These are phyloP conservation scores for Westerdykella aurantiaca DNA, from an alignment of 2,329 filamentous ascomycete species.

Conservation along the genomic window DNA sequence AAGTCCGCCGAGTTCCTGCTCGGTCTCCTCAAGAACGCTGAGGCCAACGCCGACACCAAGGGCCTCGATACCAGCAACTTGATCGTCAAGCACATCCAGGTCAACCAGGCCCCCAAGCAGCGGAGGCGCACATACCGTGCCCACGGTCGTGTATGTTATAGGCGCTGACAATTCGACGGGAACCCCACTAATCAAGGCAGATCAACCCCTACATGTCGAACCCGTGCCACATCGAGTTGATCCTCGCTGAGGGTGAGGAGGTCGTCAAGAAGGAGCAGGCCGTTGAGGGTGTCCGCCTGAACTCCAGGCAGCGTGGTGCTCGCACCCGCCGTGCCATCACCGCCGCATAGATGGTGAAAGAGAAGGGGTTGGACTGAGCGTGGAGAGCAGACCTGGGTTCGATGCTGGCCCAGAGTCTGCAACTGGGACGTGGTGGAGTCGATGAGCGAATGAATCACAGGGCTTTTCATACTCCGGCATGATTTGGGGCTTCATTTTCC, in stretches of 20 bases:
- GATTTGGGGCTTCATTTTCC: constrained; percentile 35
- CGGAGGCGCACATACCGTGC: constrained; percentile 99
- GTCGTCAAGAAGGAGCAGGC: constrained; percentile 82
- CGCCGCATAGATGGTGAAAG: constrained; percentile 40
- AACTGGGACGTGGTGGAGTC: constrained; percentile 36
- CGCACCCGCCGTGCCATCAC: constrained; percentile 58
- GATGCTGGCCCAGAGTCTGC: constrained; percentile 23
- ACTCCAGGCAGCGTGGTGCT: constrained; percentile 83
- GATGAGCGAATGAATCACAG: constrained; percentile 38
- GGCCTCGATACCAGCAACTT: constrained; percentile 81
- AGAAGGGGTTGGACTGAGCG: constrained; percentile 14
- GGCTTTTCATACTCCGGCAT: constrained; percentile 31
- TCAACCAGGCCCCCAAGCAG: constrained; percentile 99
- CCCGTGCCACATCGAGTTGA: constrained; percentile 99
- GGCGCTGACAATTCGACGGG: constrained; percentile 1
- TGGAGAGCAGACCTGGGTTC: constrained; percentile 9
- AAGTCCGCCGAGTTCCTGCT: constrained; percentile 99
- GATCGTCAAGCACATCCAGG: constrained; percentile 99
- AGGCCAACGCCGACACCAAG: constrained; percentile 43
- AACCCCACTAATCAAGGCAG: constrained; percentile 42
- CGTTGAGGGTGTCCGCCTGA: constrained; percentile 62
- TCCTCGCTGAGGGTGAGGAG: constrained; percentile 97
- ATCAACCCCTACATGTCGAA: constrained; percentile 99
- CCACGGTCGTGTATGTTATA: constrained; percentile 91
- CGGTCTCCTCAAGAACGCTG: constrained; percentile 65